A percentile compares a stretch with the other conserved stretches of the same genome.
Conservation (phyloP, 176 grass and related monocot genomes). For the Triticum urartu region DNA sequence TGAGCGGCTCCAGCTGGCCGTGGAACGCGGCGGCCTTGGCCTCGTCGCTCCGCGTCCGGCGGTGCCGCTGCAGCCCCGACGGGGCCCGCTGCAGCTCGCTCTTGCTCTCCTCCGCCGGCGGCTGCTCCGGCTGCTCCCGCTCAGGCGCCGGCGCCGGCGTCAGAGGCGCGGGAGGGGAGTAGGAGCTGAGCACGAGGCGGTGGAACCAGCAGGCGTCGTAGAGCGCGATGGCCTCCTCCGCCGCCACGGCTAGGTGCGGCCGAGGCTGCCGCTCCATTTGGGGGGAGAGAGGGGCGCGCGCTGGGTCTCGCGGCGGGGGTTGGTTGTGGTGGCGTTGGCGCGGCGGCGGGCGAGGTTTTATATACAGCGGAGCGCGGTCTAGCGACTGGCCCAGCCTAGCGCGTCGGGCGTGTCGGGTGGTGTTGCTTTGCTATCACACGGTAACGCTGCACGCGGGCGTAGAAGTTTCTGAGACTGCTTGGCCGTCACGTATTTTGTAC, state of each 20-base stretch:
- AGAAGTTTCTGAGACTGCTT: background rate
- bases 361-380: slow-evolving; percentile 1
- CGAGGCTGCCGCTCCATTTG: slow-evolving; percentile 15
- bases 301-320: background rate
- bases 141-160: background rate
- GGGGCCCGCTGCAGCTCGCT: background rate
- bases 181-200: slow-evolving; percentile 49
- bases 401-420: background rate
- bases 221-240: slow-evolving; percentile 33
- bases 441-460: background rate
- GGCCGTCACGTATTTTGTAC: background rate
- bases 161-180: background rate
- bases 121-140: background rate
- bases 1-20: slow-evolving; percentile 38
- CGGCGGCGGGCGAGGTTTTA: slow-evolving; percentile 21
- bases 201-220: slow-evolving; percentile 74
- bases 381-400: background rate
- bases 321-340: slow-evolving; percentile 1
- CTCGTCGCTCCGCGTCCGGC: slow-evolving; percentile 57
- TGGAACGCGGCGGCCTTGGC: slow-evolving; percentile 21
- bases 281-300: background rate
- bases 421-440: background rate
- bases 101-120: background rate
- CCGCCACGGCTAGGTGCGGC: slow-evolving; percentile 18
- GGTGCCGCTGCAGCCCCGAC: slow-evolving; percentile 35